phyloP scores from a whole-genome alignment of 1,284 basidiomycete genomes.

The Clitocybe nebularis region DNA sequence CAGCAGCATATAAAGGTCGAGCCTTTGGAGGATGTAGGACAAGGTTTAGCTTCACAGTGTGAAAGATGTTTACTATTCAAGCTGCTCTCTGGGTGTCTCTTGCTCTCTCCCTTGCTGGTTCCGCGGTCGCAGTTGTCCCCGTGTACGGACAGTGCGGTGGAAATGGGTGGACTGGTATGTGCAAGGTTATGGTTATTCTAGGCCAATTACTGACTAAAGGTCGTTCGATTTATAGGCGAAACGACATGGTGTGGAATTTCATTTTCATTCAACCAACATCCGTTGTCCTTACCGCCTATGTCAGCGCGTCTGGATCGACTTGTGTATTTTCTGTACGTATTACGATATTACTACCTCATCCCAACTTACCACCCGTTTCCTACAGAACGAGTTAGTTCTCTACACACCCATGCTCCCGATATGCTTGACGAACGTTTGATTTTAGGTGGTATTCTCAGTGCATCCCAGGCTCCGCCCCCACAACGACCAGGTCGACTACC shows the following conservation, averaged over 20 bases:
- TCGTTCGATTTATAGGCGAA: slow-evolving; percentile 14
- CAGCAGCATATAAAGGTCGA: slow-evolving; percentile 2
- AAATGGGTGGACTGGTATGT: slow-evolving; percentile 18
- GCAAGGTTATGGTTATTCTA: too few relatives aligned
- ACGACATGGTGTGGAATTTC: slow-evolving; percentile 12
- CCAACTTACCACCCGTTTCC: background rate
- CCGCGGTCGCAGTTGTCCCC: slow-evolving; percentile 19
- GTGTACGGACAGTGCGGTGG: slow-evolving; percentile 21
- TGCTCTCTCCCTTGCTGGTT: slow-evolving; percentile 9
- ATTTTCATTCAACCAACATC: too few relatives aligned
- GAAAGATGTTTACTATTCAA: slow-evolving; percentile 10
- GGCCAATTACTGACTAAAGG: slow-evolving; percentile 2
- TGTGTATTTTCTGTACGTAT: slow-evolving; percentile 14
- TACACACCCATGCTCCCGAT: background rate
- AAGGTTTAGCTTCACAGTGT: background rate
- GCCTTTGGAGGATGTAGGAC: background rate
- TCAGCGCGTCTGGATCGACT: slow-evolving; percentile 17
- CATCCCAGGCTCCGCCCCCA: slow-evolving; percentile 12
- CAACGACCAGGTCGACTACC: slow-evolving; percentile 10
- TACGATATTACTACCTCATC: background rate
- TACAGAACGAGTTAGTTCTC: slow-evolving; percentile 14
- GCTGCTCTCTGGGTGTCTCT: slow-evolving; percentile 10
- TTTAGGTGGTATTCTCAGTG: slow-evolving; percentile 20
- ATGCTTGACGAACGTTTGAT: background rate
- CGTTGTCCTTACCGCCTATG: too few relatives aligned